Evolutionary conservation across 805 yeast genomes (phyloP).

Genomic region (Maudiozyma pseudohumilis): DNA sequence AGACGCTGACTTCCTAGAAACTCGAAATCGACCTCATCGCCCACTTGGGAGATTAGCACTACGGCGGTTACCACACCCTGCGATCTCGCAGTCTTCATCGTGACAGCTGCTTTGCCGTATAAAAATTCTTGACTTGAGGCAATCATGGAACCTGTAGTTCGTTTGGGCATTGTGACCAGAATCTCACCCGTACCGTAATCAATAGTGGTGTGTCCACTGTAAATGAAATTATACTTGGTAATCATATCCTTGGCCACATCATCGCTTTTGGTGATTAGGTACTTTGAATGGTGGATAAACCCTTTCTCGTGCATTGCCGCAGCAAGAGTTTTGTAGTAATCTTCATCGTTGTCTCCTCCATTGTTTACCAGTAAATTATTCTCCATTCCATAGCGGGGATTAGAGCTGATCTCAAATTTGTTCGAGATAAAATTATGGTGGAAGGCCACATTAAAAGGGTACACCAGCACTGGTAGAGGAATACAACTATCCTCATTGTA

Average conservation of each 20-base stretch:
- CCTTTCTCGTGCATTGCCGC: conserved; percentile 11
- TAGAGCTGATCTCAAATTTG: not conserved
- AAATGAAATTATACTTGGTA: conserved; percentile 52
- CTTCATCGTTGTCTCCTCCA: not conserved
- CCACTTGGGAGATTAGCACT: conserved; percentile 70
- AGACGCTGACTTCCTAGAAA: conserved; percentile 66
- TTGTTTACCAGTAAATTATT: not conserved
- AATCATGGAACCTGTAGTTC: conserved; percentile 64
- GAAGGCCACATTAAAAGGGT: conserved; percentile 16
- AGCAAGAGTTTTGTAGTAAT: not conserved
- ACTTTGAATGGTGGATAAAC: conserved; percentile 22
- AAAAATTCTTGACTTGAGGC: conserved; percentile 70
- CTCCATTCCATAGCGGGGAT: conserved; percentile 4
- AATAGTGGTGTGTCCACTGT: conserved; percentile 43
- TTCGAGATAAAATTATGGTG: not conserved
- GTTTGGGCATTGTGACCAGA: conserved; percentile 70
- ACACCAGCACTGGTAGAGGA: conserved; percentile 63
- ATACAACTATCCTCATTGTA: conserved; percentile 60
- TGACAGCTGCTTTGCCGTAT: conserved; percentile 70
- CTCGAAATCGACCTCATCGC: conserved; percentile 90
- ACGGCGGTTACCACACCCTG: conserved; percentile 79
- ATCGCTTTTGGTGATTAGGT: conserved; percentile 22
- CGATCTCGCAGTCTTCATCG: conserved; percentile 60
- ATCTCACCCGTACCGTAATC: conserved; percentile 37
- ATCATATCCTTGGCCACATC: conserved; percentile 52